Base-by-base conservation (phyloP, 192 early-diverging fungal genomes). In the Entophlyctis luteolus region DNA sequence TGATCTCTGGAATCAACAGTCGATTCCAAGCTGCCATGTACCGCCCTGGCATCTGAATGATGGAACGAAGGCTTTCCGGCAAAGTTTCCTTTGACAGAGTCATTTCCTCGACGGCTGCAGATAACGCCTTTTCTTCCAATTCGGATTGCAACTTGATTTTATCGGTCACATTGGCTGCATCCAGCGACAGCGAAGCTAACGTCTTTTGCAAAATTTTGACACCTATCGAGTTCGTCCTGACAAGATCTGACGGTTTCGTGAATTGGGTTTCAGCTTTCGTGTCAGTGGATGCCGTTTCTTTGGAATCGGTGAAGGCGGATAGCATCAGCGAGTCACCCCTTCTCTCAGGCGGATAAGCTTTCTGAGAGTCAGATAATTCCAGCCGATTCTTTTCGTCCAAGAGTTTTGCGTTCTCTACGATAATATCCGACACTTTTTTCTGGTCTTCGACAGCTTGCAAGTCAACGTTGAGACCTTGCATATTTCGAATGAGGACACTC, bases 61-160 rank as follows among this genome's bases (percentile, higher is more conserved):
- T 78, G 28, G 77, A 70, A 5, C 87, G 84, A 5, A 76, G 12
- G 22, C 57, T 35, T 8, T 84, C 80, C 0, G 80, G 79, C 33
- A 86, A 72, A n/a, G 62, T 74, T 42, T 83, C 75, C 39, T 75
- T 75, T 10, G 78, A 77, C 28, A 84, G 77, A 18, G 84, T 77
- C 55, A 84, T 75, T 38, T 83, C 83, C 36, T 88, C 87, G 4
- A 90, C 68, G 4, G 92, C 91, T 0, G 88, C 83, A 31, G 88
- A 84, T 47, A 90, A 87, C 0, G 93, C 84, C 27, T 89, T 87
- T 54, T 89, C 87, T 74, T 98, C 93, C 0, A 98, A 72, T 57
- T 85, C 85, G 14, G 88, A 52, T 71, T 98, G 93, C 54, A 87
- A 80, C n/a, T 90, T 86, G 72, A 70, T 25, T n/a, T 14, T 12